Evolutionary conservation across 2,329 filamentous ascomycete species (phyloP), one percentile per base, ranked within the genome.

Genomic region (Penicillium capsulatum): DNA sequence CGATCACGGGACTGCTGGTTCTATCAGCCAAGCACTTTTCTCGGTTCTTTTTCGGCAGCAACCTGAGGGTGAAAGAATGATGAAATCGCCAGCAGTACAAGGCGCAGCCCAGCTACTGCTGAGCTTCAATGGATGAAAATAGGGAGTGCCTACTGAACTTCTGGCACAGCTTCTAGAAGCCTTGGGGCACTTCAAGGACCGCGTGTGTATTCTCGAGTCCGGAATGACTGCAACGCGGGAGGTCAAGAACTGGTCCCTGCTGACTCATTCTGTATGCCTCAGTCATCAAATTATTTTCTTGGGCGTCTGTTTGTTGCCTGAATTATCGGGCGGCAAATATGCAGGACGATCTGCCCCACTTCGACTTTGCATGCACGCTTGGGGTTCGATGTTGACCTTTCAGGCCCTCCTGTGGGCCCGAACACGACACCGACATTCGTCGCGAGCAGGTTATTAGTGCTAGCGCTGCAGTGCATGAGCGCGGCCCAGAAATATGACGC

Each of bases 141-240:
- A 30, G 17, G 13, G 37, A 17, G 17, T 7, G 8, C 19, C 47
- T 30, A 53, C 54, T 56, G 44, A 58, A 51, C 47, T 54, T 54
- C 49, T 47, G n/a, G 48, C 36, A 45, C 39, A 41, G 47, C 44
- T 53, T 53, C 50, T 49, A 51, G 47, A 50, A 51, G 42, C 42
- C 36, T 38, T 41, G 48, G 55, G 35, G 61, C 56, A 66, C 63
- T 65, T 66, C 63, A 51, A 61, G 63, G 63, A 65, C 59, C 61
- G 63, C 61, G 49, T 57, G 60, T 51, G 63, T 66, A 66, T 65
- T 66, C 62, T 66, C 54, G 61, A 66, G 63, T 63, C 61, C 62
- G 63, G 62, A 65, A 65, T 57, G 58, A 44, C 46, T 44, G 53
- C 55, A 63, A 63, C 62, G 63, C 63, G 64, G 19, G 19, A 59